Base-by-base conservation (phyloP, 2,329 filamentous ascomycete species). In the Alternaria sp. region DNA sequence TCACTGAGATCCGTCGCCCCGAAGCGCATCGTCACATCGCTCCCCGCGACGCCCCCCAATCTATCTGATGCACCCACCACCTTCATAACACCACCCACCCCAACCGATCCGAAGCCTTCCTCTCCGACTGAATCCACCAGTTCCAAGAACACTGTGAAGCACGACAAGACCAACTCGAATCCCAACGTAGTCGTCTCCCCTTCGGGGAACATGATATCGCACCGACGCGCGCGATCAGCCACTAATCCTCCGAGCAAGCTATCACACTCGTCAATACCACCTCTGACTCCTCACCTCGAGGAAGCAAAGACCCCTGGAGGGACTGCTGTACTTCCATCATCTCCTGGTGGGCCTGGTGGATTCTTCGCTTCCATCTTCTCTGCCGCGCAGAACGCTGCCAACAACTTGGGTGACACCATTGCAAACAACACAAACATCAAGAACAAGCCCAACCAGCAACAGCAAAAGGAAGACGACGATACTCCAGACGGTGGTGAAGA, bases 341-440 rank as follows among this genome's bases (percentile, higher is more conserved):
- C 82, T 58, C 80, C 80, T 30, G 68, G 67, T 7, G 69, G 93
- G 1, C 80, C 80, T 43, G 71, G 69, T 13, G 69, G 93, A 1
- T 98, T 99, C 83, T 98, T 99, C 81, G 97, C 93, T 5, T 94
- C 92, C 25, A 92, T 99, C 76, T 89, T 99, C 68, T 95, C 93
- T 44, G 95, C 91, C 49, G 96, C 96, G 17, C 95, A 98, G 80
- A 97, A 91, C 86, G 95, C 95, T 46, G 93, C 94, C 13, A 93
- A 84, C 68, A 89, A 88, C 17, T 79, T 94, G 5, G 93, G 87
- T 70, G 92, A 87, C 67, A 93, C 90, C 51, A 90, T 97, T 50
- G 88, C 88, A 52, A 94, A 89, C 76, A 87, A 86, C 5, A 83
- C 81, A 32, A 81, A 86, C 28, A 65, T 73, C 8, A 86, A 87